A percentile compares a stretch with the other conserved stretches of the same genome.
phyloP scores from a whole-genome alignment of 2,329 filamentous ascomycete species.

The Penicillium occitanis region DNA sequence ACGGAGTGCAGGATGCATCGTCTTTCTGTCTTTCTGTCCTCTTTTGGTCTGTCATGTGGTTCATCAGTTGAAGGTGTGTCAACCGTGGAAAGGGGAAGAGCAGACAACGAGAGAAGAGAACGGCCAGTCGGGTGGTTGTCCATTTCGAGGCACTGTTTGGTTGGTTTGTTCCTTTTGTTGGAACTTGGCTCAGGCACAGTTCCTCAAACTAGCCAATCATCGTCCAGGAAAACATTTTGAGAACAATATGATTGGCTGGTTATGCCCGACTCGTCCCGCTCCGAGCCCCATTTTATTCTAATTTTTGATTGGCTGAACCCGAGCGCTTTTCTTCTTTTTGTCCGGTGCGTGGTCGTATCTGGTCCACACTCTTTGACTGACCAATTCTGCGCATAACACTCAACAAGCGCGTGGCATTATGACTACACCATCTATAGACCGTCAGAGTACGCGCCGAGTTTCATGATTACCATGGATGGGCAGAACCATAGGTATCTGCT shows the following conservation, averaged over 20 bases:
- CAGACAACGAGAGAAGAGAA: background rate
- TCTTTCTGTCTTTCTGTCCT: background rate
- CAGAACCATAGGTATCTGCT: background rate
- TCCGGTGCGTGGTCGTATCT: slow-evolving; percentile 1
- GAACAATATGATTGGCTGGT: background rate
- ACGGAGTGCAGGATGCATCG: background rate
- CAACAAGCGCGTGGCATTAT: background rate
- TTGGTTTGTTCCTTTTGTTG: background rate
- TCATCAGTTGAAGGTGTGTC: background rate
- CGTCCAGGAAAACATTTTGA: accelerated
- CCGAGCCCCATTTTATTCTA: background rate
- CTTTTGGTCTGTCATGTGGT: background rate
- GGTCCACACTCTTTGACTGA: background rate
- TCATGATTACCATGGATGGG: background rate
- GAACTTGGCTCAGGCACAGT: background rate
- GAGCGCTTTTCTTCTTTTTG: background rate
- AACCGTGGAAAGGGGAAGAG: background rate
- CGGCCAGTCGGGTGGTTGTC: slow-evolving; percentile 6
- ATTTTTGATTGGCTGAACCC: background rate
- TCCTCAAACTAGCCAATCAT: background rate
- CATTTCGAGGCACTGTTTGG: slow-evolving; percentile 2
- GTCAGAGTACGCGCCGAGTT: background rate
- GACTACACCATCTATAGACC: background rate
- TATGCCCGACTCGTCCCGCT: background rate
- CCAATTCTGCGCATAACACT: background rate